phyloP scores from a whole-genome alignment of 108 stramenopile genomes.

The Stephanodiscus minutulus region DNA sequence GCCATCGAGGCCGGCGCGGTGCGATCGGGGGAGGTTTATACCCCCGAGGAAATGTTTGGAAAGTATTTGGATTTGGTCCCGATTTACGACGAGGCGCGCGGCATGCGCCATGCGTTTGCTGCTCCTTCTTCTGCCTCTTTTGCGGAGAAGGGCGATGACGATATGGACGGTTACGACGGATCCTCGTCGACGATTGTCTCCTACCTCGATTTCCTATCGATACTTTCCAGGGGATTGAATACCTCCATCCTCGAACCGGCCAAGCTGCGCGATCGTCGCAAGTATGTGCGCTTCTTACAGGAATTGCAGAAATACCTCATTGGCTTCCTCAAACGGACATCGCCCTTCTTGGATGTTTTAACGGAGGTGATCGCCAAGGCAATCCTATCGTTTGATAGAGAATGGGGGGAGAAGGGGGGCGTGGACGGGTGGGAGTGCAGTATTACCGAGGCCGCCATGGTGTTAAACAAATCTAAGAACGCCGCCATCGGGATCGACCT shows the following conservation, averaged over 20 bases:
- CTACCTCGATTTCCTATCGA: conserved; percentile 58
- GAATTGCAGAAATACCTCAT: conserved; percentile 64
- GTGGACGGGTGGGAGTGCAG: conserved; percentile 68
- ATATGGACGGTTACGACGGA: conserved; percentile 5
- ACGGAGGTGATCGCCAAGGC: conserved; percentile 55
- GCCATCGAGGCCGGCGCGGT: conserved; percentile 46
- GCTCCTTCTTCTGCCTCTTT: conserved; percentile 17
- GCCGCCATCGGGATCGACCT: conserved; percentile 60
- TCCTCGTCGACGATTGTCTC: conserved; percentile 37
- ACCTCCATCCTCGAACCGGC: conserved; percentile 46
- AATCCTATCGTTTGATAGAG: conserved; percentile 53
- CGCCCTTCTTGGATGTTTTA: conserved; percentile 66
- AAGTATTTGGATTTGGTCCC: conserved; percentile 76
- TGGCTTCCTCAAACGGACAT: conserved; percentile 68
- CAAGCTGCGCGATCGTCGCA: conserved; percentile 77
- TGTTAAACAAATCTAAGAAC: conserved; percentile 21
- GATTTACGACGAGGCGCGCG: conserved; percentile 46
- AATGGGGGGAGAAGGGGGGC: conserved; percentile 67
- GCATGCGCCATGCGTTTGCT: conserved; percentile 44
- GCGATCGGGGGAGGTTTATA: conserved; percentile 53
- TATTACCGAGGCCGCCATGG: conserved; percentile 62
- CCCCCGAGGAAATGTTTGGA: conserved; percentile 80
- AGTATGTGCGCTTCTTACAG: conserved; percentile 73
- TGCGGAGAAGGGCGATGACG: conserved; percentile 3
- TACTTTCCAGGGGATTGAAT: conserved; percentile 55